Base-by-base conservation (phyloP, 495 filamentous ascomycete species). In the Achaetomiella virescens region DNA sequence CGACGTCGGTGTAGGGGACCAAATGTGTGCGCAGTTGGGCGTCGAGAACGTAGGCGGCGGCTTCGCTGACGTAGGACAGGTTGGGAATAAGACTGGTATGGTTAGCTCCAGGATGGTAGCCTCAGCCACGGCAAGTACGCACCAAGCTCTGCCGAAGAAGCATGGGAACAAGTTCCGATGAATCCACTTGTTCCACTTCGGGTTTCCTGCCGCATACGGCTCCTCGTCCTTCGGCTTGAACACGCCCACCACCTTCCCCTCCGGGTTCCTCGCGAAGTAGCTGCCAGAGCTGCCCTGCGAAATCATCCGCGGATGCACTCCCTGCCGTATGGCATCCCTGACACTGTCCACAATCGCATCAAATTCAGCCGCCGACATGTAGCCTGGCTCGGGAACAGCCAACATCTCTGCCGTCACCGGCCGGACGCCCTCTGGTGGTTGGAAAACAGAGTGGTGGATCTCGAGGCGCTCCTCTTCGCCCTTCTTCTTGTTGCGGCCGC, bases 171-270 rank as follows among this genome's bases (percentile, higher is more conserved):
- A 66, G 68, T 93, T 95, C 57, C 90, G 77, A 67, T 95, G 90
- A 72, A 95, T 84, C 90, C 90, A 95, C 73, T 95, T 95, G 63
- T 90, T 95, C 89, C 90, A 93, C 69, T 95, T 95, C 20, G 90
- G 90, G 66, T 95, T 95, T 51, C 88, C 84, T 12, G 87, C 88
- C 8, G 88, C 93, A 64, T 93, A 99, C 21, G 93, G 93, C 70
- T 99, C 93, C 70, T 99, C 93, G 68, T 99, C 93, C 72, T 99
- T 99, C 35, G 93, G 93, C 69, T 99, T 99, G 71, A 99, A 97
- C 9, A 99, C 95, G 22, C 91, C 93, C 15, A 99, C 90, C 14
- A 96, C 86, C 71, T 95, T 96, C 18, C 93, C 93, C 20, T 93
- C 85, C 25, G 77, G 82, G 64, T 96, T 92, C 56, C 91, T 80